Evolutionary conservation across 2,329 filamentous ascomycete species (phyloP).

Genomic region (Colletotrichum agaves): DNA sequence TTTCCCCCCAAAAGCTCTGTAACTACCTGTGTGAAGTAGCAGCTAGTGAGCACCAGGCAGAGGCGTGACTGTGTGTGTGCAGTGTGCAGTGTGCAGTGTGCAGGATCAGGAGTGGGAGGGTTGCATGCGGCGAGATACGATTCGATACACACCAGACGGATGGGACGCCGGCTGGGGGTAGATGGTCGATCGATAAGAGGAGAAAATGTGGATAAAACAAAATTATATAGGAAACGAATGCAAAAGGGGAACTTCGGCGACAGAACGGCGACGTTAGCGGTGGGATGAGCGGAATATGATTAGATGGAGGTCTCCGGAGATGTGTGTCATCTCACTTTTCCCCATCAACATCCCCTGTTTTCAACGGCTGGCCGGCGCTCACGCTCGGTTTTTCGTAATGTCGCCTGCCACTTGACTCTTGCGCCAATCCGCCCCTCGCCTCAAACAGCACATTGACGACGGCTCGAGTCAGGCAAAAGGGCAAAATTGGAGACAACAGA

Average conservation of each 20-base stretch:
- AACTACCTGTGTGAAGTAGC: neutral
- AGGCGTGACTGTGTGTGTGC: neutral
- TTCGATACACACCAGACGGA: conserved; percentile 30
- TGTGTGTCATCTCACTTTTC: neutral
- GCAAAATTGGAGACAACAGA: conserved; percentile 19
- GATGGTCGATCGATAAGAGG: conserved; percentile 29
- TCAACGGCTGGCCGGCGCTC: neutral
- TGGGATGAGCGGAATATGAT: neutral
- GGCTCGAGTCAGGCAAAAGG: conserved; percentile 29
- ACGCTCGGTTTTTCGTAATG: neutral
- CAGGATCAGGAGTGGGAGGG: conserved; percentile 18
- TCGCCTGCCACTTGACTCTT: conserved; percentile 26
- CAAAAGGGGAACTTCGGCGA: neutral
- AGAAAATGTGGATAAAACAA: conserved; percentile 34
- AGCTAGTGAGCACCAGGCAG: neutral
- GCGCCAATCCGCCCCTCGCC: neutral
- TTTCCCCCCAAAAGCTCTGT: neutral
- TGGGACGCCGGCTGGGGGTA: conserved; percentile 23
- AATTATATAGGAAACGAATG: conserved; percentile 18
- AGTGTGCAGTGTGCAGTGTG: conserved; percentile 21
- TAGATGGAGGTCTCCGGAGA: conserved; percentile 8
- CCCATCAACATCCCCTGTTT: neutral
- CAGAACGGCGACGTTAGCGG: conserved; percentile 4
- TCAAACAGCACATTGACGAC: conserved; percentile 20
- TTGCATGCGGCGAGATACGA: conserved; percentile 30